Base-by-base conservation (phyloP, 2,329 filamentous ascomycete genomes). In the Chalaropsis thielavioides region DNA sequence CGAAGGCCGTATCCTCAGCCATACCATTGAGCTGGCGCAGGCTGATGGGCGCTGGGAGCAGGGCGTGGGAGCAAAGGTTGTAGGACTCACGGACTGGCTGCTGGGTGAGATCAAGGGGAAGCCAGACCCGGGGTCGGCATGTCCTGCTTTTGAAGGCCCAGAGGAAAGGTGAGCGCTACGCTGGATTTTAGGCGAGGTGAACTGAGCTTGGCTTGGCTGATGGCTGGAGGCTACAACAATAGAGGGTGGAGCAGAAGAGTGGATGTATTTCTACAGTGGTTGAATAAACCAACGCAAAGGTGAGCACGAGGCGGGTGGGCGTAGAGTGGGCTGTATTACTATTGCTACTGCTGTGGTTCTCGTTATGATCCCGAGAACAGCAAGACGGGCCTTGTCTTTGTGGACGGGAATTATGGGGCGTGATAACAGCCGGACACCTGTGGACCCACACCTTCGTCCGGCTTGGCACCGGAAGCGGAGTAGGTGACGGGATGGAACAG, bases 21-120 rank as follows among this genome's bases (percentile, higher is more conserved):
- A 97, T 74, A 95, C 90, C 0, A 97, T 99, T 71, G 94, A 99
- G 76, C 89, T 95, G 75, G 88, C 89, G 0, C 88, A 96, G 71
- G 87, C 94, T 71, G 86, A 87, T 17, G 84, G 87, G 46, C 84
- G 90, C 67, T 95, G 88, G 84, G 92, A 96, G 71, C 84, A 83
- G 68, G 91, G 84, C 17, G 78, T 86, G n/a, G 84, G 89, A 31
- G 87, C 89, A 24, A 89, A 87, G 72, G 88, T 99, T 22, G 90
- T 97, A 17, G 91, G 88, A 15, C 77, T 97, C 69, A 96, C 94
- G 17, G 94, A 99, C 73, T 97, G 94, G 92, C 76, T 99, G 68
- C 79, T 97, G 46, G 91, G 92, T 1, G 88, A 88, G 62, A 87
- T 92, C 38, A 64, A 64, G 13, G 66, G 65, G 22, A 63, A 56